Percentiles rank a stretch among this genome's conserved stretches.
These are phyloP conservation scores for Chaetoceros muelleri DNA, from an alignment of 108 stramenopile genomes.

Conservation along the genomic window DNA sequence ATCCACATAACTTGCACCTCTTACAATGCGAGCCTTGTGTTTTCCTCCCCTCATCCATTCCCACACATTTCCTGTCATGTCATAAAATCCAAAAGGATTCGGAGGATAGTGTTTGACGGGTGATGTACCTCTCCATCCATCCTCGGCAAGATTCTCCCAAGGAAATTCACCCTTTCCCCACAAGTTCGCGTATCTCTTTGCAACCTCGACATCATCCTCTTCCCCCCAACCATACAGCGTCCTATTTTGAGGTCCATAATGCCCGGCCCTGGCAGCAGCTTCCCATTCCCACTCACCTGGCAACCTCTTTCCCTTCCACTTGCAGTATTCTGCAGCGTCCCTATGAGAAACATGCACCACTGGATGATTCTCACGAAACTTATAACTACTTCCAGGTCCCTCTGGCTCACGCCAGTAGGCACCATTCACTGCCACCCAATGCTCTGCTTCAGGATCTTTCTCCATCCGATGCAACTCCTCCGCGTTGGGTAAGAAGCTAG, in stretches of 20 bases:
- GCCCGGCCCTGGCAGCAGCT: conserved; percentile 78
- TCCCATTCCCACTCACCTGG: conserved; percentile 91
- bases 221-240: conserved; percentile 71
- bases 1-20: conserved; percentile 85
- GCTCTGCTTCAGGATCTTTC: conserved; percentile 66
- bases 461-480: conserved; percentile 36
- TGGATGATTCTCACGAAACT: conserved; percentile 78
- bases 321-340: conserved; percentile 92
- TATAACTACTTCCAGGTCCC: conserved; percentile 72
- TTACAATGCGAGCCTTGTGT: conserved; percentile 74
- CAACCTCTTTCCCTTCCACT: conserved; percentile 80
- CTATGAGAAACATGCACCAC: conserved; percentile 87
- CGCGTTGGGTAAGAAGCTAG: conserved; percentile 46
- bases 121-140: conserved; percentile 77
- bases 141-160: conserved; percentile 58
- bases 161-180: conserved; percentile 82
- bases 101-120: conserved; percentile 77
- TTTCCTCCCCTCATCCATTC: conserved; percentile 89
- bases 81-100: conserved; percentile 77
- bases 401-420: conserved; percentile 90
- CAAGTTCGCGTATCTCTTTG: conserved; percentile 53
- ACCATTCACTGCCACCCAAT: conserved; percentile 87
- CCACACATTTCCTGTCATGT: conserved; percentile 91
- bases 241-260: conserved; percentile 58
- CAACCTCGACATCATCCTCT: conserved; percentile 36